Evolutionary conservation across 225 moss, liverwort and hornwort species (phyloP), one percentile per base, ranked within the genome.

Genomic region (Ulota crispa): DNA sequence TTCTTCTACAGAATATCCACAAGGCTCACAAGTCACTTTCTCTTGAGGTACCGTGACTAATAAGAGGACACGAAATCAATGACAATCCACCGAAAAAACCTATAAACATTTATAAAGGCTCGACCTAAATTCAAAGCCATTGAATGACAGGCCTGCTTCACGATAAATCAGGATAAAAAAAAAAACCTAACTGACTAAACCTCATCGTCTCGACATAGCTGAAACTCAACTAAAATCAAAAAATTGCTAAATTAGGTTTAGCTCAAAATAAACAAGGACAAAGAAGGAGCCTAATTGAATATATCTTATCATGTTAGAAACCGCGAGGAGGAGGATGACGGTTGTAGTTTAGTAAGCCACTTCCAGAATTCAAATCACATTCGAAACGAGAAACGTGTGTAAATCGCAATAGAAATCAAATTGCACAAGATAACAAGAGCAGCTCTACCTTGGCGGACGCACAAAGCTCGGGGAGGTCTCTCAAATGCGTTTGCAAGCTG

Each of bases 391-490:
- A 45, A 43, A 36, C 26, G 42, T 15, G 24, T 8, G 7, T 7
- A 56, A 66, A 75, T 42, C 26, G 52, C 56, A 43, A 69, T 75
- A 23, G 9, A n/a, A 20, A n/a, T 72, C 39, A 0, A 54, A 86
- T 68, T 68, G 16, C 27, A 47, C 20, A 68, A 52, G 23, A 59
- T 0, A 79, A 5, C 41, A 70, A 21, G 28, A 43, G 34, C 21
- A 53, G 7, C 26, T 16, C 30, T 54, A 93, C 98, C 98, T 95
- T 99, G 0, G 86, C 95, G 45, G 92, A 89, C 14, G 67, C 95
- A 41, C 98, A 99, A 28, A 95, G 91, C 78, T 95, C 95, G 2
- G 95, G 94, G 72, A 94, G 77, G 24, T 99, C 98, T 80, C 91
- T 83, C 68, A 94, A 31, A 83, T 99, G 98, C 67, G 73, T 81